Conservation (phyloP, 129 eudicot species). For the Flaveria trinervia region DNA sequence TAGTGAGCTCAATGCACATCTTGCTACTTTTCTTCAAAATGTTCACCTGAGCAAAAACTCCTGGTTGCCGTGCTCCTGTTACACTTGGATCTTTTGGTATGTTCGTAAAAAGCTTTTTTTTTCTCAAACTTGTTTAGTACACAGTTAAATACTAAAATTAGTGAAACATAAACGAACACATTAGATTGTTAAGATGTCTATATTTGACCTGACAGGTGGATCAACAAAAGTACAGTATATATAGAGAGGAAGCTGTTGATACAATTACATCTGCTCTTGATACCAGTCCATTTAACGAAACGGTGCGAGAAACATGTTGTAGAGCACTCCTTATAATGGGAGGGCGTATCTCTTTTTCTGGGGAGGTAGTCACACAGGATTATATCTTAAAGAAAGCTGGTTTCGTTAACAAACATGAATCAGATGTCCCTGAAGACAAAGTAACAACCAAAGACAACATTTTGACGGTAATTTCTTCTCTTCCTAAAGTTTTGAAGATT, state of each 20-base stretch:
- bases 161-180: background rate
- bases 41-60: constrained; percentile 56
- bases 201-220: constrained; percentile 54
- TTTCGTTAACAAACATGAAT: constrained; percentile 43
- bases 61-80: constrained; percentile 63
- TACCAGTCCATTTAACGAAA: constrained; percentile 49
- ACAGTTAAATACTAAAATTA: constrained; percentile 1
- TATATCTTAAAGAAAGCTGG: constrained; percentile 69
- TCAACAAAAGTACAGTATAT: constrained; percentile 44
- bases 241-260: constrained; percentile 72
- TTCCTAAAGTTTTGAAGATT: constrained; percentile 1
- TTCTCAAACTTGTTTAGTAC: background rate
- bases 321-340: constrained; percentile 73
- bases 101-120: constrained; percentile 2
- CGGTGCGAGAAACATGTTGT: constrained; percentile 55
- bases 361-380: constrained; percentile 69
- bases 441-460: constrained; percentile 27
- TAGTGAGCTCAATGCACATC: constrained; percentile 53
- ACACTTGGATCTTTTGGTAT: constrained; percentile 73
- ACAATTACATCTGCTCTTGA: constrained; percentile 56
- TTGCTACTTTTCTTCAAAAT: constrained; percentile 55
- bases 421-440: constrained; percentile 39
- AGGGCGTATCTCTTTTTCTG: constrained; percentile 59
- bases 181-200: constrained; percentile 14
- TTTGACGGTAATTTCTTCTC: constrained; percentile 37